Percentiles rank a stretch among this genome's conserved stretches.
These are phyloP conservation scores for Pseudocercospora eumusae DNA, from an alignment of 2,329 filamentous ascomycete species.

Conservation along the genomic window DNA sequence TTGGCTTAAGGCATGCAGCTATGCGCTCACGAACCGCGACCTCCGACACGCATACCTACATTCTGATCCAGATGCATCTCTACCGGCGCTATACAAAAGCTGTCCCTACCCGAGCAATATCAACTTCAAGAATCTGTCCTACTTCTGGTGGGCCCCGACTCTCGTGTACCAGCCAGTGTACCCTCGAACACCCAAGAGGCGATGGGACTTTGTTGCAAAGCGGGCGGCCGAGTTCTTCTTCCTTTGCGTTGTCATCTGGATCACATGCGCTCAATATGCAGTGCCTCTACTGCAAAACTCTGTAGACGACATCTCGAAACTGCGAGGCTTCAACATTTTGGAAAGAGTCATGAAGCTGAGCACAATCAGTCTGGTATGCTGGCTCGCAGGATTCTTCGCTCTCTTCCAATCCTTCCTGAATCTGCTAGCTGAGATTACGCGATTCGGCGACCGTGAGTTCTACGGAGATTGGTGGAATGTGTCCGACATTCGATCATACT, in stretches of 20 bases:
- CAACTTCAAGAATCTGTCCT: slow-evolving; percentile 80
- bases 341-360: slow-evolving; percentile 93
- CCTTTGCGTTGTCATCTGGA: slow-evolving; percentile 81
- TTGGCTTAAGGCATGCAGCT: slow-evolving; percentile 93
- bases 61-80: slow-evolving; percentile 66
- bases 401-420: slow-evolving; percentile 93
- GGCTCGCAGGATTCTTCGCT: slow-evolving; percentile 96
- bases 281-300: slow-evolving; percentile 87
- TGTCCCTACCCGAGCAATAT: slow-evolving; percentile 93
- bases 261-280: slow-evolving; percentile 91
- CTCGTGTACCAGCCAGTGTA: slow-evolving; percentile 97
- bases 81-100: slow-evolving; percentile 77
- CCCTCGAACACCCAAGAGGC: slow-evolving; percentile 75
- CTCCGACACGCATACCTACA: slow-evolving; percentile 81
- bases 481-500: slow-evolving; percentile 80
- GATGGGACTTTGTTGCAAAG: slow-evolving; percentile 87
- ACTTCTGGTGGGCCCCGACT: slow-evolving; percentile 98
- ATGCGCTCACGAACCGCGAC: slow-evolving; percentile 95
- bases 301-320: slow-evolving; percentile 77
- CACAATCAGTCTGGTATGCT: slow-evolving; percentile 92
- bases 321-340: slow-evolving; percentile 78
- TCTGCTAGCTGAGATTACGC: slow-evolving; percentile 82
- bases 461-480: slow-evolving; percentile 99
- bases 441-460: slow-evolving; percentile 90
- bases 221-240: slow-evolving; percentile 74